These are phyloP conservation scores for Cladosporium sp. DNA, from an alignment of 2,329 filamentous ascomycete genomes.

Conservation along the genomic window DNA sequence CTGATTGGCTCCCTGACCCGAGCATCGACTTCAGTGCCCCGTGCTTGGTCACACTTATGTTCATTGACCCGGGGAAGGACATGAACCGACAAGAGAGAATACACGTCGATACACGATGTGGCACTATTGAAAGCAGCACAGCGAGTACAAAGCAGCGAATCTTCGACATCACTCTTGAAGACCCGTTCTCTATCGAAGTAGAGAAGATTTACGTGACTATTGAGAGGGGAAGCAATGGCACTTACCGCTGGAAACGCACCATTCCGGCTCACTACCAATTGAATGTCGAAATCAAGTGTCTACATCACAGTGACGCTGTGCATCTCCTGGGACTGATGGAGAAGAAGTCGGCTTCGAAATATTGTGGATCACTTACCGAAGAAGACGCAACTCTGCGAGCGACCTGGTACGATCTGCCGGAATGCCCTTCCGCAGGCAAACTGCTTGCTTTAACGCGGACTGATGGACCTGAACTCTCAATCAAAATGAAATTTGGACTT, in stretches of 20 bases:
- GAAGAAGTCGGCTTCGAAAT: conserved; percentile 10
- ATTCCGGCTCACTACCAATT: conserved; percentile 28
- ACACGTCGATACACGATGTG: conserved; percentile 22
- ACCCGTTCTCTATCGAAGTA: conserved; percentile 28
- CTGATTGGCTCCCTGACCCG: conserved; percentile 28
- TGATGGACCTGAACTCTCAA: conserved; percentile 21
- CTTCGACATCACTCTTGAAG: conserved; percentile 29
- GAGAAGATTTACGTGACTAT: conserved; percentile 25
- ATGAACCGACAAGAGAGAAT: conserved; percentile 17
- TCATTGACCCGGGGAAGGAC: conserved; percentile 20
- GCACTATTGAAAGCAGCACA: conserved; percentile 20
- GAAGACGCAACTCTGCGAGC: conserved; percentile 30
- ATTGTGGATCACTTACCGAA: conserved; percentile 8
- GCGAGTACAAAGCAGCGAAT: not conserved
- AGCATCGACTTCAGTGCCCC: conserved; percentile 22
- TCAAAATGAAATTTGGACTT: conserved; percentile 27
- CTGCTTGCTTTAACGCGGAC: conserved; percentile 28
- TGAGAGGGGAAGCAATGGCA: conserved; percentile 21
- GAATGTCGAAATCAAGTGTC: conserved; percentile 33
- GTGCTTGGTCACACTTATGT: conserved; percentile 27
- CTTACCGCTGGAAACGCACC: conserved; percentile 25
- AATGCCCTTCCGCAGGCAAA: conserved; percentile 25
- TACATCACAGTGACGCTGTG: conserved; percentile 32
- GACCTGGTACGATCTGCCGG: conserved; percentile 35
- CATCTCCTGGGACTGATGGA: conserved; percentile 33